phyloP scores from a whole-genome alignment of 495 filamentous ascomycete genomes.

The Aspergillus sclerotiicarbonarius region DNA sequence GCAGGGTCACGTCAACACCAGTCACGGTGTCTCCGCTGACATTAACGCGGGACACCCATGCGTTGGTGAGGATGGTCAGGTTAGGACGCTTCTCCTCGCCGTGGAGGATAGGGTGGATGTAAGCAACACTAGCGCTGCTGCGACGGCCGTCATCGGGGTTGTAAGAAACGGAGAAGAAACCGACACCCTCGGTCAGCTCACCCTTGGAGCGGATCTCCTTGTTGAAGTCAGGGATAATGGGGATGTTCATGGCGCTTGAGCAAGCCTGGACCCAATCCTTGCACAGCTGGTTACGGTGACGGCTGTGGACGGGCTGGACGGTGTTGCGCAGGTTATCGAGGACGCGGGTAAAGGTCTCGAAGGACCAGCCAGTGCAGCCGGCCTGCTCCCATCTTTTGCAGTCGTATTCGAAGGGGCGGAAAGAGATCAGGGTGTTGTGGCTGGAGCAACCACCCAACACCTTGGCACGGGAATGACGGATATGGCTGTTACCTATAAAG shows the following conservation, averaged over 20 bases:
- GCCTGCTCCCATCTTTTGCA: slow-evolving; percentile 67
- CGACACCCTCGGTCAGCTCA: slow-evolving; percentile 66
- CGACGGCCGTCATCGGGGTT: slow-evolving; percentile 76
- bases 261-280: slow-evolving; percentile 79
- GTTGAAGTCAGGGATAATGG: slow-evolving; percentile 79
- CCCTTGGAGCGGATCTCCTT: slow-evolving; percentile 66
- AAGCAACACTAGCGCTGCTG: slow-evolving; percentile 78
- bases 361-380: slow-evolving; percentile 75
- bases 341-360: slow-evolving; percentile 71
- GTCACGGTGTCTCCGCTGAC: slow-evolving; percentile 60
- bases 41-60: slow-evolving; percentile 76
- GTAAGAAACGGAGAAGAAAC: slow-evolving; percentile 82
- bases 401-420: slow-evolving; percentile 80
- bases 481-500: slow-evolving; percentile 70
- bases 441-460: slow-evolving; percentile 83
- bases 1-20: slow-evolving; percentile 63
- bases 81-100: slow-evolving; percentile 75
- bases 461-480: slow-evolving; percentile 81
- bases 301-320: slow-evolving; percentile 72
- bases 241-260: slow-evolving; percentile 69
- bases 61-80: slow-evolving; percentile 73
- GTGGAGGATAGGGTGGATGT: slow-evolving; percentile 79
- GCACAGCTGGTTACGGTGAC: slow-evolving; percentile 79
- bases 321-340: slow-evolving; percentile 75
- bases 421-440: slow-evolving; percentile 85